Evolutionary conservation across 257 asterid genomes (phyloP).

Genomic region (Solanum etuberosum): DNA sequence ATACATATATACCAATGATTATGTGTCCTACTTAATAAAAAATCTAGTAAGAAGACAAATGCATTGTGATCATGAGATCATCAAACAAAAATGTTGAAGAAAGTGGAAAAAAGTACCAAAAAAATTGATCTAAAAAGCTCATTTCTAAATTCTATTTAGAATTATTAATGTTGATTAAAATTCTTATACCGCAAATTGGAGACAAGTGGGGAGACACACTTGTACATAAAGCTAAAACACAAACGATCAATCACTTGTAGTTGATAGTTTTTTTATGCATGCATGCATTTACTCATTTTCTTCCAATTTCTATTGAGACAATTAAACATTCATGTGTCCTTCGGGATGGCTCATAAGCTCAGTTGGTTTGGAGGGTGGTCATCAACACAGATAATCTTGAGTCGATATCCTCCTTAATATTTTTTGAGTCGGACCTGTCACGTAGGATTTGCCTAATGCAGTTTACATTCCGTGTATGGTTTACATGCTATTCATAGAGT

Average conservation of each 20-base stretch:
- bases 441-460: too few relatives aligned
- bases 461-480: not conserved
- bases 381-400: rapidly evolving
- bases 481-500: too few relatives aligned
- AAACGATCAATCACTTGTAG: not conserved
- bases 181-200: not conserved
- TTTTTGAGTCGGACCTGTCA: too few relatives aligned
- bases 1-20: not conserved
- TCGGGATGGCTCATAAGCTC: not conserved
- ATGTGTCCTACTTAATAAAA: not conserved
- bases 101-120: not conserved
- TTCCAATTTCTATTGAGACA: not conserved
- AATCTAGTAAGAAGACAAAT: not conserved
- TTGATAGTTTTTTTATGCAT: not conserved
- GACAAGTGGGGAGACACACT: not conserved
- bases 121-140: not conserved
- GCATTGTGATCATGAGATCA: not conserved
- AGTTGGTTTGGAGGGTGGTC: not conserved
- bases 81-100: not conserved
- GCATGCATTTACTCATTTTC: not conserved
- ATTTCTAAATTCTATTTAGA: not conserved
- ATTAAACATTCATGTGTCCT: not conserved
- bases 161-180: not conserved
- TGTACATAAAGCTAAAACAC: not conserved
- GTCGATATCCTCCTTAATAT: too few relatives aligned